Conservation (phyloP, 371 early-diverging fungal species). For the Mucor mucedo region DNA sequence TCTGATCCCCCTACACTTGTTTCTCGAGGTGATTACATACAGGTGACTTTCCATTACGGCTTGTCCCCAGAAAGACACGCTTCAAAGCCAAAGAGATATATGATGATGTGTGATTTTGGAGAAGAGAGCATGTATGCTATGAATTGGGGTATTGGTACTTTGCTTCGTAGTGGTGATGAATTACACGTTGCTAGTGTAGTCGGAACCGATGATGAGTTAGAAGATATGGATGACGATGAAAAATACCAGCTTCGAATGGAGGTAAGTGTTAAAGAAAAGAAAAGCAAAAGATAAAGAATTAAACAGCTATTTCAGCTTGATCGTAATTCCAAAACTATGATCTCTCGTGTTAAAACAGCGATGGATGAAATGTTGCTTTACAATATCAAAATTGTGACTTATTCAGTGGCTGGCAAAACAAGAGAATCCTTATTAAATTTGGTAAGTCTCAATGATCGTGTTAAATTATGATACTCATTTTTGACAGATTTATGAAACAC, state of each 20-base stretch:
- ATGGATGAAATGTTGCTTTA: slow-evolving; percentile 48
- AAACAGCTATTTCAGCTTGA: slow-evolving; percentile 25
- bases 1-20: slow-evolving; percentile 44
- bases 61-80: slow-evolving; percentile 15
- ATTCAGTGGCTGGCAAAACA: slow-evolving; percentile 60
- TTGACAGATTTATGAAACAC: slow-evolving; percentile 49
- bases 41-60: slow-evolving; percentile 48
- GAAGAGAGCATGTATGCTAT: slow-evolving; percentile 53
- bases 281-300: background rate
- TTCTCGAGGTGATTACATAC: slow-evolving; percentile 39
- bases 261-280: background rate
- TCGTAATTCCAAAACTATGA: slow-evolving; percentile 52
- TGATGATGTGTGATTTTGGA: slow-evolving; percentile 54
- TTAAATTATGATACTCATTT: background rate
- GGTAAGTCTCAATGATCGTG: slow-evolving; percentile 30
- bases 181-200: slow-evolving; percentile 60
- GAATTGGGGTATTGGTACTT: slow-evolving; percentile 36
- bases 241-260: slow-evolving; percentile 46
- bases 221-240: slow-evolving; percentile 43
- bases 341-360: slow-evolving; percentile 44
- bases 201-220: slow-evolving; percentile 47
- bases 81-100: slow-evolving; percentile 33
- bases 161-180: slow-evolving; percentile 51
- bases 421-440: slow-evolving; percentile 57
- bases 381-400: slow-evolving; percentile 58